phyloP scores from a whole-genome alignment of 805 yeast genomes.

The Teunomyces aglyptinius region DNA sequence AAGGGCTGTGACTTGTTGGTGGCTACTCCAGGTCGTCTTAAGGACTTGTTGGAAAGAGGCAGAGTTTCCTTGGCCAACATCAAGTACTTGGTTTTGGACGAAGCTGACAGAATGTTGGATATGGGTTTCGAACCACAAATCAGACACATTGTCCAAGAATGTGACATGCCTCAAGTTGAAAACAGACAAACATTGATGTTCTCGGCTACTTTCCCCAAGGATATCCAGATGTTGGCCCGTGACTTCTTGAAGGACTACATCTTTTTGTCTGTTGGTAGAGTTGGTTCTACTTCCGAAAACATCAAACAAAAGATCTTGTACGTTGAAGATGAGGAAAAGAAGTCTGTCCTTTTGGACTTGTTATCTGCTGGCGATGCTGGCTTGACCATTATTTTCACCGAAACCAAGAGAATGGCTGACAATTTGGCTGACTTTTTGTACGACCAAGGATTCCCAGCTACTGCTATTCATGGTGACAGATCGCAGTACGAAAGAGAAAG shows the following conservation, averaged over 20 bases:
- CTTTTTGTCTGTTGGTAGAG: conserved; percentile 97
- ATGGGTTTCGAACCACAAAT: conserved; percentile 99
- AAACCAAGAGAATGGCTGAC: conserved; percentile 99
- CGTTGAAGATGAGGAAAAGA: conserved; percentile 93
- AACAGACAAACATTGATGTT: conserved; percentile 97
- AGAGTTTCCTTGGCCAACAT: conserved; percentile 84
- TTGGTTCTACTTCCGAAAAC: conserved; percentile 98
- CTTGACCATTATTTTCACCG: conserved; percentile 91
- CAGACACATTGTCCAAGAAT: conserved; percentile 95
- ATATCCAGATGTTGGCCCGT: conserved; percentile 94
- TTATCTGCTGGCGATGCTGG: conserved; percentile 74
- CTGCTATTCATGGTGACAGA: conserved; percentile 99
- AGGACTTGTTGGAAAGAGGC: conserved; percentile 94
- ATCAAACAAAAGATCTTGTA: conserved; percentile 90
- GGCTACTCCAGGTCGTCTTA: conserved; percentile 99
- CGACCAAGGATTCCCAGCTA: conserved; percentile 89
- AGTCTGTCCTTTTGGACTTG: conserved; percentile 84
- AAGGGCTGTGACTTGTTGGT: conserved; percentile 95
- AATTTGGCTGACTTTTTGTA: conserved; percentile 88
- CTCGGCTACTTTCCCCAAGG: conserved; percentile 98
- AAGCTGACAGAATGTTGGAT: conserved; percentile 99
- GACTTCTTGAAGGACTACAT: conserved; percentile 95
- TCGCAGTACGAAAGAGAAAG: conserved; percentile 97
- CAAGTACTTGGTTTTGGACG: conserved; percentile 93
- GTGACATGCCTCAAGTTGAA: conserved; percentile 93